These are phyloP conservation scores for Tylopilus sp. DNA, from an alignment of 1,284 basidiomycete genomes.

Conservation along the genomic window DNA sequence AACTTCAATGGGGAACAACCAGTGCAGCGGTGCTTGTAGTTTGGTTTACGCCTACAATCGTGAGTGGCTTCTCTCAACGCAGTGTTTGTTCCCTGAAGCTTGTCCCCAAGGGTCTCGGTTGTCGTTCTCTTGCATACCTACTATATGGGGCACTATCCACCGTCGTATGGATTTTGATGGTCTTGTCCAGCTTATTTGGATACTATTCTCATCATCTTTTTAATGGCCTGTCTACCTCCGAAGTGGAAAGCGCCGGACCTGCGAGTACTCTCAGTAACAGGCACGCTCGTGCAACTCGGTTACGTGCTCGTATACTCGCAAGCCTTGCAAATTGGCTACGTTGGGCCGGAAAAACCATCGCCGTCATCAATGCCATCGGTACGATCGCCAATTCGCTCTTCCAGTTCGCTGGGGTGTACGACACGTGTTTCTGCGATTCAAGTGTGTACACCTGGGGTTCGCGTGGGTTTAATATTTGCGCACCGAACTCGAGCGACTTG, in stretches of 20 bases:
- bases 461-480: background rate
- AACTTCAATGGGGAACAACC: constrained; percentile 54
- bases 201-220: constrained; percentile 40
- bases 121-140: constrained; percentile 51
- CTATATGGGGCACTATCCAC: constrained; percentile 51
- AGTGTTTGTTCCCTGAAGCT: background rate
- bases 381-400: background rate
- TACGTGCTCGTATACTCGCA: background rate
- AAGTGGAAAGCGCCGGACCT: constrained; percentile 3
- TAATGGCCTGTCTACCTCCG: constrained; percentile 8
- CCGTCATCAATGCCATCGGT: background rate
- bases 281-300: background rate
- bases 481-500: background rate
- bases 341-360: background rate
- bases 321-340: background rate
- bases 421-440: background rate
- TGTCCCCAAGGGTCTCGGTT: constrained; percentile 46
- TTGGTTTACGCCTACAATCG: constrained; percentile 51
- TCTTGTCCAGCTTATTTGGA: constrained; percentile 49
- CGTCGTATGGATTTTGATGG: constrained; percentile 49
- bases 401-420: background rate
- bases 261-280: background rate
- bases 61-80: constrained; percentile 15
- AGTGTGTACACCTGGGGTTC: background rate
- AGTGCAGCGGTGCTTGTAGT: constrained; percentile 47